Base-by-base conservation (phyloP, 106 monocot genomes). In the Narthecium ossifragum region DNA sequence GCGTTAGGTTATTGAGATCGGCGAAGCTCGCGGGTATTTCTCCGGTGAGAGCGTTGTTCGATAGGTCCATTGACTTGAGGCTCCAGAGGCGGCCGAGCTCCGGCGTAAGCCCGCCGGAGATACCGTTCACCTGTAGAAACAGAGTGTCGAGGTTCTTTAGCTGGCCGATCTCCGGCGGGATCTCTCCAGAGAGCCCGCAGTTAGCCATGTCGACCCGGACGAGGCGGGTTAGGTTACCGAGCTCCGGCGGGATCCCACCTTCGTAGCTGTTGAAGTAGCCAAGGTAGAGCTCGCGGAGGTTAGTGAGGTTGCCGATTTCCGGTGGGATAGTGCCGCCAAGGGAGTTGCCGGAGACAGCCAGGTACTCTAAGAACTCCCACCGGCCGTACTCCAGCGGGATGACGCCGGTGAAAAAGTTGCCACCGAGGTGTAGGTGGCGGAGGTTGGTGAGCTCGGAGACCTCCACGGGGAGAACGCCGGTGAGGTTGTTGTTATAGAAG, bases 401-500 rank as follows among this genome's bases (percentile, higher is more conserved):
- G 6, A 27, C 32, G 26, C 92, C 92, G 62, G 63, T 62, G 81
- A 93, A 93, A 61, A 81, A 93, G 70, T 93, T 93, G 32, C 88
- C 92, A 21, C 92, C 88, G 21, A 88, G 87, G 60, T 93, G 92
- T 34, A 93, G 75, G 38, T 93, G 81, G 38, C 68, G 83, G 45
- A 78, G 78, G 57, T 77, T 52, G 22, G 69, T 37, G 25, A 85
- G 51, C 8, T 63, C 60, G 29, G 66, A 31, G 13, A 81, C 71
- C 34, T 66, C 74, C 9, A 59, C 40, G 1, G 93, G 93, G 40
- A 94, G 77, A 5, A 36, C 34, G 5, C 93, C 89, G 8, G 89
- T 83, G 53, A 94, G 72, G 60, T 94, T 94, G 63, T 94, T 94
- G 57, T 94, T 89, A 64, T 94, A 94, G 53, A 94, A 70, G 57